A percentile compares a stretch with the other conserved stretches of the same genome.
phyloP scores from a whole-genome alignment of 352 stramenopile species.

The Pythium diclinum region DNA sequence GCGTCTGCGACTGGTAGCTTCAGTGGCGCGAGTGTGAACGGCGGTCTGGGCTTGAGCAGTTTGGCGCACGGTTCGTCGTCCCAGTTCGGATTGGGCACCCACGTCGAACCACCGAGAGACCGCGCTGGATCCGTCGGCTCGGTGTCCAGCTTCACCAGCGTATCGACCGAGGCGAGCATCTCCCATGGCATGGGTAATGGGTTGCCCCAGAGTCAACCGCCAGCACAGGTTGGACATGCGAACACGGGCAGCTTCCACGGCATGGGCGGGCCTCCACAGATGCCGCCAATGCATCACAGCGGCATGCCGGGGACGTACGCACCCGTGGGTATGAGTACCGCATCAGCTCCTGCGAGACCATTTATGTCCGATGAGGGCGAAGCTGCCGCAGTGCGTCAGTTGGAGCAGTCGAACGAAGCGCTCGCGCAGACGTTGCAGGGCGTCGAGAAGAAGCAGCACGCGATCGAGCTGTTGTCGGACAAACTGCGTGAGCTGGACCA shows the following conservation, averaged over 20 bases:
- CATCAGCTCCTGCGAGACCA: constrained; percentile 26
- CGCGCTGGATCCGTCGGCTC: constrained; percentile 22
- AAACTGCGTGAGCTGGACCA: constrained; percentile 73
- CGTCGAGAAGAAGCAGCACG: constrained; percentile 62
- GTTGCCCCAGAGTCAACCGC: neutral
- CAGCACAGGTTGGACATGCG: neutral
- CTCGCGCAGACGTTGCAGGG: constrained; percentile 37
- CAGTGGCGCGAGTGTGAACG: neutral
- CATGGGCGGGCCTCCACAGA: constrained; percentile 3
- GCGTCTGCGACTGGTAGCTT: constrained; percentile 14
- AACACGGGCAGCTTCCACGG: constrained; percentile 30
- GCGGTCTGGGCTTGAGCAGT: constrained; percentile 2
- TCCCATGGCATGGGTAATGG: neutral
- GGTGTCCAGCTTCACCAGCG: constrained; percentile 23
- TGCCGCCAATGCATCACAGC: neutral
- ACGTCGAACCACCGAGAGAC: constrained; percentile 15
- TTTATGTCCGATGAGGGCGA: constrained; percentile 68
- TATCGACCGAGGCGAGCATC: constrained; percentile 18
- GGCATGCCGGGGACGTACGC: neutral
- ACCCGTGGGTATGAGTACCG: neutral
- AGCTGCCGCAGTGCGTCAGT: constrained; percentile 39
- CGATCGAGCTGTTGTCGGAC: constrained; percentile 57
- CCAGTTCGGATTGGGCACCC: neutral
- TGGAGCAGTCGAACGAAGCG: constrained; percentile 59
- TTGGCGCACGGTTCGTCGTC: neutral